A percentile compares a stretch with the other conserved stretches of the same genome.
Conservation (phyloP, 75 land plant genomes). For the Cupressus sempervirens region DNA sequence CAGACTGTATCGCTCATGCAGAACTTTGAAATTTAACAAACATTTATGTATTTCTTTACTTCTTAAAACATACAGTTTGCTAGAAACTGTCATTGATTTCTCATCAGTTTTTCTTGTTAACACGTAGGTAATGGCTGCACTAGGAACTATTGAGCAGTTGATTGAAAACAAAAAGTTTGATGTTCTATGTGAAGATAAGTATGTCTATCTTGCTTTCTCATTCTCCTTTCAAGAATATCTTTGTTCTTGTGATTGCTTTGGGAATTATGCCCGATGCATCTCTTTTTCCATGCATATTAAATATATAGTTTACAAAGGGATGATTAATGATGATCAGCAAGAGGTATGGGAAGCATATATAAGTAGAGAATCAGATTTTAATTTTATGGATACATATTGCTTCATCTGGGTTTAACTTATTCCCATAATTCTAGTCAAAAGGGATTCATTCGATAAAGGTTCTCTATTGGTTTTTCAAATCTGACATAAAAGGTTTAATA, state of each 20-base stretch:
- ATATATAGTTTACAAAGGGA: too few relatives aligned
- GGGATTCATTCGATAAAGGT: neutral
- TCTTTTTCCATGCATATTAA: neutral
- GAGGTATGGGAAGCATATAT: neutral
- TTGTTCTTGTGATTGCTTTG: neutral
- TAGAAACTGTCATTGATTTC: neutral
- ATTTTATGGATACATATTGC: neutral
- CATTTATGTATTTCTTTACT: neutral
- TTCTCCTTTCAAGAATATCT: neutral
- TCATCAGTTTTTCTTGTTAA: neutral
- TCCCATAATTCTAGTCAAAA: neutral
- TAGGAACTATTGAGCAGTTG: constrained; percentile 4
- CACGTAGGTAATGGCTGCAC: constrained; percentile 1
- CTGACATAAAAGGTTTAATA: neutral
- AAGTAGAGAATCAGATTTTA: neutral
- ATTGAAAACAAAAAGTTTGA: constrained; percentile 6
- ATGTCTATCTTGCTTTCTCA: neutral
- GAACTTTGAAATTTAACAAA: neutral
- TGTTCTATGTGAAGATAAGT: neutral
- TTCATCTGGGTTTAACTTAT: neutral
- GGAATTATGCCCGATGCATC: neutral
- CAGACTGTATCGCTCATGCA: neutral
- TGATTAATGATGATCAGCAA: too few relatives aligned
- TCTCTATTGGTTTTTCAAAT: neutral
- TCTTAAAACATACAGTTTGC: neutral